Evolutionary conservation across 2,329 filamentous ascomycete species (phyloP).

Genomic region (Paecilomyces fulvus): DNA sequence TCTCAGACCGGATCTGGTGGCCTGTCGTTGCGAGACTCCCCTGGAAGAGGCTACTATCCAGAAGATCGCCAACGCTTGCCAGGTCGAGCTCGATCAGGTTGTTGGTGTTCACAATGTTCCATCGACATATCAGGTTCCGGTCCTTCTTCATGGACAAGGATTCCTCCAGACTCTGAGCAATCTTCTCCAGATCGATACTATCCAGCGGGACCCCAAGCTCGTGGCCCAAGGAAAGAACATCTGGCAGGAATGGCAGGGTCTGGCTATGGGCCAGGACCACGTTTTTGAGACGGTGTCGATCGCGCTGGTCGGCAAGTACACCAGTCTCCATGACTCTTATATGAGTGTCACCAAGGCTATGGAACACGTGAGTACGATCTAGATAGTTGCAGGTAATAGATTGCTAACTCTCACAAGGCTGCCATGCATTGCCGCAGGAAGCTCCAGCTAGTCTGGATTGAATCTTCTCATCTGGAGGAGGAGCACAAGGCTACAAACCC

Average conservation of each 20-base stretch:
- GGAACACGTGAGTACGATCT: constrained; percentile 56
- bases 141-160: constrained; percentile 79
- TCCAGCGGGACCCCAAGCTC: constrained; percentile 46
- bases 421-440: constrained; percentile 78
- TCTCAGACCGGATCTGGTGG: constrained; percentile 56
- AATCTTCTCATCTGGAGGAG: constrained; percentile 74
- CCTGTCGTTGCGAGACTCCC: constrained; percentile 76
- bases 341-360: constrained; percentile 76
- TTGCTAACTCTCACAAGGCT: neutral
- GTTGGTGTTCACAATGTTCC: constrained; percentile 79
- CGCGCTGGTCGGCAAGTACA: constrained; percentile 88
- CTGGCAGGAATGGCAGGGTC: constrained; percentile 70
- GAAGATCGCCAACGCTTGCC: constrained; percentile 85
- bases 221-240: constrained; percentile 57
- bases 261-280: constrained; percentile 59
- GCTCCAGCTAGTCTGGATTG: constrained; percentile 74
- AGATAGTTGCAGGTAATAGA: neutral
- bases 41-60: constrained; percentile 66
- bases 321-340: constrained; percentile 75
- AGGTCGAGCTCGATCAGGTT: constrained; percentile 77
- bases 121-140: constrained; percentile 87
- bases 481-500: constrained; percentile 54
- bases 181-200: constrained; percentile 55
- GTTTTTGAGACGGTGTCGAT: constrained; percentile 66
- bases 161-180: constrained; percentile 59